Conservation (phyloP, 2,329 filamentous ascomycete species). For the Hypoxylon sp. region DNA sequence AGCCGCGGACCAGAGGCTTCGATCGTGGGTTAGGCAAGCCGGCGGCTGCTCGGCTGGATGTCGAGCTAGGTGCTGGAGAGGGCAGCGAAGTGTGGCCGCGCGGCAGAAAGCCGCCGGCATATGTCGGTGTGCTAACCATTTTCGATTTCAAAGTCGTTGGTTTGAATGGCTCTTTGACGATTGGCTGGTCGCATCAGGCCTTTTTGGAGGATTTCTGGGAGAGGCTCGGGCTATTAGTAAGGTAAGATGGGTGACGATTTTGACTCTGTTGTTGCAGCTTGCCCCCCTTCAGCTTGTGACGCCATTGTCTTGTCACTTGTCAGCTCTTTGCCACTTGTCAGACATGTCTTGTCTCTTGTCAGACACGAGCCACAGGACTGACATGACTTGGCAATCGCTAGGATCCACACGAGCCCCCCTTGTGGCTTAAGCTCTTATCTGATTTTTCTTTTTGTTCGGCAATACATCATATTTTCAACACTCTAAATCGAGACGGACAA, state of each 20-base stretch:
- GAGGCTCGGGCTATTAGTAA: not conserved
- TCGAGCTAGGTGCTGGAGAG: conserved; percentile 62
- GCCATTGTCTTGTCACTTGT: conserved; percentile 32
- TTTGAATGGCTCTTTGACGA: not conserved
- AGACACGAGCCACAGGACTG: too few relatives aligned
- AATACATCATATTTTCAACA: too few relatives aligned
- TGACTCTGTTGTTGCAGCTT: not conserved
- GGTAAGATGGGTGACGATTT: not conserved
- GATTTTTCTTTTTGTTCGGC: too few relatives aligned
- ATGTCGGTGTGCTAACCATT: conserved; percentile 38
- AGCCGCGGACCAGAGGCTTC: conserved; percentile 62
- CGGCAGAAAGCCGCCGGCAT: conserved; percentile 61
- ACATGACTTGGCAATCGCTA: too few relatives aligned
- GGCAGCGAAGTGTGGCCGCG: conserved; percentile 50
- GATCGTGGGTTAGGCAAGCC: conserved; percentile 64
- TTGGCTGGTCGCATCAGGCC: conserved; percentile 14
- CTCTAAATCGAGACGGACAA: too few relatives aligned
- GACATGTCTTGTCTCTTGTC: too few relatives aligned
- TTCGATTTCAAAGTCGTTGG: conserved; percentile 1
- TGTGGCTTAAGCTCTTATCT: too few relatives aligned
- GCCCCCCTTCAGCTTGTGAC: conserved; percentile 33
- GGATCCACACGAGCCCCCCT: too few relatives aligned
- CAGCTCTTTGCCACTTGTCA: too few relatives aligned
- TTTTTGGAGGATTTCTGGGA: not conserved
- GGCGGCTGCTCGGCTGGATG: conserved; percentile 51